These are phyloP conservation scores for Daldinia vernicosa DNA, from an alignment of 495 filamentous ascomycete species.

Conservation along the genomic window DNA sequence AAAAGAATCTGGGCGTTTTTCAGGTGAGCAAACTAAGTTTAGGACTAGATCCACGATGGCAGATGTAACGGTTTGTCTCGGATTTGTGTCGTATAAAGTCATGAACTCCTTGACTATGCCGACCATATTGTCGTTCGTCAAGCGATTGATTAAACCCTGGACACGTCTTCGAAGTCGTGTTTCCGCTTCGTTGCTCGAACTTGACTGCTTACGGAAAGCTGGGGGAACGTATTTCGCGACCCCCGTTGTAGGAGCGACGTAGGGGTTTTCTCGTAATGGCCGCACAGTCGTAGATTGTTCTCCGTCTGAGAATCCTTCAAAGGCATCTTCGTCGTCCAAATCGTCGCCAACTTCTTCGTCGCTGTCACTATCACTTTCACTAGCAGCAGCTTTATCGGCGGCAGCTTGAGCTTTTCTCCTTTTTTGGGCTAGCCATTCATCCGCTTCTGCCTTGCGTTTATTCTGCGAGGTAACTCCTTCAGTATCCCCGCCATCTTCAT, in stretches of 20 bases:
- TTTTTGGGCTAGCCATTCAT: slow-evolving; percentile 61
- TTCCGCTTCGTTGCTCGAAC: slow-evolving; percentile 72
- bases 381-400: slow-evolving; percentile 3
- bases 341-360: slow-evolving; percentile 44
- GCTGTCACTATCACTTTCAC: slow-evolving; percentile 43
- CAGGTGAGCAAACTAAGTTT: slow-evolving; percentile 76
- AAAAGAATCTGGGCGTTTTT: slow-evolving; percentile 82
- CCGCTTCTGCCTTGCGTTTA: slow-evolving; percentile 70
- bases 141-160: slow-evolving; percentile 88
- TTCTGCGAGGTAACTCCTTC: slow-evolving; percentile 64
- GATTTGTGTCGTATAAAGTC: slow-evolving; percentile 79
- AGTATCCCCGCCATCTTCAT: slow-evolving; percentile 59
- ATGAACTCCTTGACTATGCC: slow-evolving; percentile 83
- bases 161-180: slow-evolving; percentile 77
- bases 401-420: slow-evolving; percentile 54
- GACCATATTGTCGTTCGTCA: slow-evolving; percentile 88
- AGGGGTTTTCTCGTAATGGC: slow-evolving; percentile 60
- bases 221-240: slow-evolving; percentile 84
- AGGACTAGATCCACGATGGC: slow-evolving; percentile 78
- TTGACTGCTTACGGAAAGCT: slow-evolving; percentile 71
- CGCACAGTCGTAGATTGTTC: slow-evolving; percentile 14
- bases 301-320: slow-evolving; percentile 47
- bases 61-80: slow-evolving; percentile 84
- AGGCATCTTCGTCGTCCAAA: slow-evolving; percentile 46
- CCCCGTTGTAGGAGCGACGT: slow-evolving; percentile 57